Conservation (phyloP, 495 filamentous ascomycete species). For the Penicillium lagena region DNA sequence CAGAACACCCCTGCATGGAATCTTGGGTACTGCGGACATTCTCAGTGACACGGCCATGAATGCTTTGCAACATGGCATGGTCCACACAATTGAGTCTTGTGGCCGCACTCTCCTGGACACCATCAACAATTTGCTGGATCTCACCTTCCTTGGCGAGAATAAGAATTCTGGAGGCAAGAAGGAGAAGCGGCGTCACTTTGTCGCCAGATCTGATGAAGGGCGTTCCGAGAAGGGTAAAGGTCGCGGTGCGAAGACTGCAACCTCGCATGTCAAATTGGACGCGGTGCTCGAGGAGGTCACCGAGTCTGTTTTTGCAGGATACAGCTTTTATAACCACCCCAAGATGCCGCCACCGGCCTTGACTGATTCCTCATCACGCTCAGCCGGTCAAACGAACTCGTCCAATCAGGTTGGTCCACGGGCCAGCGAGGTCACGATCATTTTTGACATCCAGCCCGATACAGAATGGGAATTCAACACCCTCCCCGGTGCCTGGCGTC, state of each 20-base stretch:
- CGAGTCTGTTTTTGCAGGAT: conserved; percentile 52
- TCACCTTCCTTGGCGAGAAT: conserved; percentile 28
- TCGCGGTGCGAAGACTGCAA: conserved; percentile 1
- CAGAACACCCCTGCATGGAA: conserved; percentile 60
- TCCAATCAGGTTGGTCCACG: conserved; percentile 1
- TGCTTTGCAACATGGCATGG: conserved; percentile 48
- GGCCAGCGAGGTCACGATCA: conserved; percentile 32
- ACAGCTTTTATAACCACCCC: conserved; percentile 23
- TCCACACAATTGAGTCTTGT: conserved; percentile 60
- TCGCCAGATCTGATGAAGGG: not conserved
- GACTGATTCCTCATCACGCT: conserved; percentile 7
- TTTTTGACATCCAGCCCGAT: conserved; percentile 49
- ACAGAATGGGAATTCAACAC: conserved; percentile 49
- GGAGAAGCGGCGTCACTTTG: not conserved
- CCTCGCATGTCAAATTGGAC: conserved; percentile 31
- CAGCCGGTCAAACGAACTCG: not conserved
- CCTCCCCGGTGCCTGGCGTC: conserved; percentile 55
- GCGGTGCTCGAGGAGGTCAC: conserved; percentile 51
- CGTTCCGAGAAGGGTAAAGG: not conserved
- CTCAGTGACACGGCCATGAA: conserved; percentile 50
- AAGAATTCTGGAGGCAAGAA: conserved; percentile 1
- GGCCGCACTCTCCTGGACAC: conserved; percentile 63
- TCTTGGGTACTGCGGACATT: conserved; percentile 57
- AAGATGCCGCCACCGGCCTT: conserved; percentile 10
- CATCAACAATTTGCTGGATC: conserved; percentile 59